Conservation (phyloP, 2,329 filamentous ascomycete genomes). For the Tolypocladium sp. region DNA sequence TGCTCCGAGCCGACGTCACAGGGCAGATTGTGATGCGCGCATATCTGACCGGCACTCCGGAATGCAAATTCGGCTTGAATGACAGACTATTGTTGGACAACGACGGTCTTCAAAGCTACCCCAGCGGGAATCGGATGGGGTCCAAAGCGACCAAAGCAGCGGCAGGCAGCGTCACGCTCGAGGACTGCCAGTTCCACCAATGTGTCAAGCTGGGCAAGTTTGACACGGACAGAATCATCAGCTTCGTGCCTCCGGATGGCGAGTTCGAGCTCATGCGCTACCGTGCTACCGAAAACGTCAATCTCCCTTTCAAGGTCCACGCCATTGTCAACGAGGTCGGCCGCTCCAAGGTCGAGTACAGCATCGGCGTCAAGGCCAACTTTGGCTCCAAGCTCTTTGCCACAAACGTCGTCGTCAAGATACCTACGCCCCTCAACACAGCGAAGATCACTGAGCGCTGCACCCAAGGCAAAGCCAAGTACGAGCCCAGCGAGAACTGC, state of each 20-base stretch:
- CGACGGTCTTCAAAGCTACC: constrained; percentile 54
- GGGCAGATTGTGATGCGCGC: constrained; percentile 98
- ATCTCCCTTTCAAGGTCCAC: constrained; percentile 96
- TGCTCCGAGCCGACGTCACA: constrained; percentile 90
- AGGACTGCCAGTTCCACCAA: constrained; percentile 98
- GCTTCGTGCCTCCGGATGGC: constrained; percentile 91
- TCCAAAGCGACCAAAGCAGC: constrained; percentile 92
- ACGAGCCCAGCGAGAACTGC: constrained; percentile 95
- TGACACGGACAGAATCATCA: constrained; percentile 92
- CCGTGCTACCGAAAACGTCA: constrained; percentile 96
- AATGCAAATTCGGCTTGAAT: constrained; percentile 98
- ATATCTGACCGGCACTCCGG: constrained; percentile 89
- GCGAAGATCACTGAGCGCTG: constrained; percentile 88
- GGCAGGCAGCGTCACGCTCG: constrained; percentile 87
- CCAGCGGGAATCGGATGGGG: constrained; percentile 67
- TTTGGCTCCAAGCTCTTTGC: constrained; percentile 95
- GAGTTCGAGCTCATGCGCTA: constrained; percentile 99
- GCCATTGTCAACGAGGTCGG: constrained; percentile 97
- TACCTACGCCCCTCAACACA: constrained; percentile 94
- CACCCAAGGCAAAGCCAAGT: constrained; percentile 94
- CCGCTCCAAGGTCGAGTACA: constrained; percentile 97
- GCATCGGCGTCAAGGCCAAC: constrained; percentile 93
- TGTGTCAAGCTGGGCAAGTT: constrained; percentile 97
- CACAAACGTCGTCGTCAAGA: constrained; percentile 88
- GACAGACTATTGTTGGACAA: constrained; percentile 87